Percentiles rank a stretch among this genome's conserved stretches.
Evolutionary conservation across 176 grass and related monocot genomes (phyloP).

Genomic region (Poa pratensis): DNA sequence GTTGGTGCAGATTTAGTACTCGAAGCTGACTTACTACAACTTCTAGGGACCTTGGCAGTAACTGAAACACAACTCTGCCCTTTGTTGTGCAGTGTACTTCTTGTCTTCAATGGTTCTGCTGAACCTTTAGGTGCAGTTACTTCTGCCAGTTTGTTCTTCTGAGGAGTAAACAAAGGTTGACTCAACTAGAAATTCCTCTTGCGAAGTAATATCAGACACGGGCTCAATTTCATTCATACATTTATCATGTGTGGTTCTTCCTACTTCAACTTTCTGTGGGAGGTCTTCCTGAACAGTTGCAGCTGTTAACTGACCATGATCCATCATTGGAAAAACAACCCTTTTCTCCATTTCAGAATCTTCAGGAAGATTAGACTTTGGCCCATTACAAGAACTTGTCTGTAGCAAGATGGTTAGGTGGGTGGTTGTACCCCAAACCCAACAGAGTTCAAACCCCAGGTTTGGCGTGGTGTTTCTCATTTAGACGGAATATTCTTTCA

Average conservation of each 20-base stretch:
- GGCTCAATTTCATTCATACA: background rate
- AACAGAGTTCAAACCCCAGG: too few relatives aligned
- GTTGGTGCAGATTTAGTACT: conserved; percentile 16
- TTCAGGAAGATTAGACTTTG: background rate
- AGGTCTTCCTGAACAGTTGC: conserved; percentile 17
- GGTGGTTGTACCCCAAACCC: too few relatives aligned
- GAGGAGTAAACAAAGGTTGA: conserved; percentile 43
- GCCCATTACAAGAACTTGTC: too few relatives aligned
- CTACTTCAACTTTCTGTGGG: background rate
- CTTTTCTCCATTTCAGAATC: background rate
- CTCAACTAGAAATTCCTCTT: conserved; percentile 31
- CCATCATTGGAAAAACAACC: background rate
- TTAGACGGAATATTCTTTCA: too few relatives aligned
- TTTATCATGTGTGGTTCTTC: conserved; percentile 7
- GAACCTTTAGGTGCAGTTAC: conserved; percentile 8
- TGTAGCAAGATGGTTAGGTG: too few relatives aligned
- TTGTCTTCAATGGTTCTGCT: conserved; percentile 33
- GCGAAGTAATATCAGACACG: background rate
- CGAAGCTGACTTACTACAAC: conserved; percentile 23
- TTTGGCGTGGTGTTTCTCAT: too few relatives aligned
- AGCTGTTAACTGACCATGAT: background rate
- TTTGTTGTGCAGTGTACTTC: conserved; percentile 29
- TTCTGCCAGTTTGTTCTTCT: conserved; percentile 36
- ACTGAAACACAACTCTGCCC: conserved; percentile 33
- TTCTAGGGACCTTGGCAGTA: conserved; percentile 31